A percentile compares a stretch with the other conserved stretches of the same genome.
phyloP scores from a whole-genome alignment of 495 filamentous ascomycete species.

The Opeltia flavorubescens region DNA sequence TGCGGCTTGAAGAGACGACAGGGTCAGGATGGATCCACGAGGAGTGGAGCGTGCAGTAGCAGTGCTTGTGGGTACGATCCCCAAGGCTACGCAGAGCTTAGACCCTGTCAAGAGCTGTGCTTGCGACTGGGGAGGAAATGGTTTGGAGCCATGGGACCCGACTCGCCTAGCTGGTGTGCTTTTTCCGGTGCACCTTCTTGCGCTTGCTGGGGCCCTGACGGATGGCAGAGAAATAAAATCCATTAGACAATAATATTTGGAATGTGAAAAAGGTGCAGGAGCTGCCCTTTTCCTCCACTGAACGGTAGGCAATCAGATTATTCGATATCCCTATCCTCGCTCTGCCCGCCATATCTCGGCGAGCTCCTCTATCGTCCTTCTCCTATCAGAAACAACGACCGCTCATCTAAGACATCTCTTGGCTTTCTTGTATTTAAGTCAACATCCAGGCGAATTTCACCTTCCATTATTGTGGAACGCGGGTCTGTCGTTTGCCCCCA shows the following conservation, averaged over 20 bases:
- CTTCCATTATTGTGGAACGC: not conserved
- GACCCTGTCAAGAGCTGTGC: not conserved
- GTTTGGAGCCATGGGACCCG: not conserved
- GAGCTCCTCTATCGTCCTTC: no score
- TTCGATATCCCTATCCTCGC: no score
- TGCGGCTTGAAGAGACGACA: not conserved
- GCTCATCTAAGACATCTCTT: no score
- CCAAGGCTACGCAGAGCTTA: not conserved
- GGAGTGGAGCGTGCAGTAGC: slow-evolving; percentile 1
- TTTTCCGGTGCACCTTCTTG: not conserved
- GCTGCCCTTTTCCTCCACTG: not conserved
- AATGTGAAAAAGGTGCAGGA: not conserved
- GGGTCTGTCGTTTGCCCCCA: not conserved
- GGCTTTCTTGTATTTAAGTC: no score
- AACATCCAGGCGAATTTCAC: no score
- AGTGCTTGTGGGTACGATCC: not conserved
- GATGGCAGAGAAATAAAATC: not conserved
- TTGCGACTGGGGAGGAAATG: not conserved
- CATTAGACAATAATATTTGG: not conserved
- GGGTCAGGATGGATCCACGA: not conserved
- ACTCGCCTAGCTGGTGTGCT: not conserved
- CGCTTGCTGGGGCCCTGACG: not conserved
- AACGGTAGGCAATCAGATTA: no score
- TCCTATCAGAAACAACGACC: no score
- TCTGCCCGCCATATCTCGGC: no score